phyloP scores from a whole-genome alignment of 2,329 filamentous ascomycete genomes.

The Cercospora zeina region DNA sequence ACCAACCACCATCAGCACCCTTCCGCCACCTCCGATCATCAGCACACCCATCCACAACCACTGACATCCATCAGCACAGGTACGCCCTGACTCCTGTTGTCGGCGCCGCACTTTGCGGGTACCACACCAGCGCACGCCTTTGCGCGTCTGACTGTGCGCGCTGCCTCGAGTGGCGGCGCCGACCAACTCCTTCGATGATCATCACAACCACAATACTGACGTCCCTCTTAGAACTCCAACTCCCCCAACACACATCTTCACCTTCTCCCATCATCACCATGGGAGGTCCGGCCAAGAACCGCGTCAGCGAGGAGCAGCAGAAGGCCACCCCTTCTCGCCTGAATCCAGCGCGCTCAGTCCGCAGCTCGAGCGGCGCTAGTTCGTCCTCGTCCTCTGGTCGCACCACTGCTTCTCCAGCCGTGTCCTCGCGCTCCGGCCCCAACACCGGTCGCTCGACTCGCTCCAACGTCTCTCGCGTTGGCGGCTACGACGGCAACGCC shows the following conservation, averaged over 20 bases:
- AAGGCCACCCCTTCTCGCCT: not conserved
- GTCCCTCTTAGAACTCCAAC: not conserved
- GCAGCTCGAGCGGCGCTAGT: conserved; percentile 17
- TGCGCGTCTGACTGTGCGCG: not conserved
- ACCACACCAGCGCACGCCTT: not conserved
- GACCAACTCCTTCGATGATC: not conserved
- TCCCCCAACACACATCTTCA: not conserved
- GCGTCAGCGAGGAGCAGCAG: conserved; percentile 19
- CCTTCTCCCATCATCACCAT: conserved; percentile 16
- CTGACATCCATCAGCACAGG: conserved; percentile 13
- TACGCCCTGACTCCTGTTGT: not conserved
- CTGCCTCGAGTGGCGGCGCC: not conserved
- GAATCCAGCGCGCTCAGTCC: not conserved
- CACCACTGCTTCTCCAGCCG: conserved; percentile 11
- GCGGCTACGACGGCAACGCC: conserved; percentile 27
- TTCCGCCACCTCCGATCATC: not conserved
- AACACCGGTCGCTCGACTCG: conserved; percentile 4
- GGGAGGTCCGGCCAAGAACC: conserved; percentile 25
- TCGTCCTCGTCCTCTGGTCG: conserved; percentile 19
- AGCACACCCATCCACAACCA: conserved; percentile 10
- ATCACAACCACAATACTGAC: not conserved
- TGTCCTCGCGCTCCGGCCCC: conserved; percentile 6
- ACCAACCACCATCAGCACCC: conserved; percentile 6
- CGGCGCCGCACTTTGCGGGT: conserved; percentile 3
- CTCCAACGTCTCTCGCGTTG: conserved; percentile 17